Percentiles rank a stretch among this genome's conserved stretches.
These are phyloP conservation scores for Ceratocystis alfenasii DNA, from an alignment of 2,329 filamentous ascomycete genomes.

Conservation along the genomic window DNA sequence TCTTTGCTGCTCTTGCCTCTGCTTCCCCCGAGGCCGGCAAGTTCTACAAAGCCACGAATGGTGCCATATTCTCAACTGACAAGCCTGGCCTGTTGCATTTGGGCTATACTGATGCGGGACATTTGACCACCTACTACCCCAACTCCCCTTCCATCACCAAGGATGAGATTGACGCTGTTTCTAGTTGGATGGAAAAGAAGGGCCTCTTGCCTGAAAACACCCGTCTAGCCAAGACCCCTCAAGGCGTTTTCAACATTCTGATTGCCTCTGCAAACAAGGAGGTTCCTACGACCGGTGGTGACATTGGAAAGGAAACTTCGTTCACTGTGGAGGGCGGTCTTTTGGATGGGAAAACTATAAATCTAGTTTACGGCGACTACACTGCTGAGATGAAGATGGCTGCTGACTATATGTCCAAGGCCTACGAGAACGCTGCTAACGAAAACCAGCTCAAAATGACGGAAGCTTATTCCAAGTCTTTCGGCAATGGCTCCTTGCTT, in stretches of 20 bases:
- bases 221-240: slow-evolving; percentile 53
- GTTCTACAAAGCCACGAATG: slow-evolving; percentile 55
- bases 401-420: slow-evolving; percentile 53
- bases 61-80: slow-evolving; percentile 58
- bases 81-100: slow-evolving; percentile 58
- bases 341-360: slow-evolving; percentile 55
- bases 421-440: slow-evolving; percentile 58
- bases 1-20: slow-evolving; percentile 52
- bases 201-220: slow-evolving; percentile 66
- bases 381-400: slow-evolving; percentile 58
- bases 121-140: slow-evolving; percentile 74
- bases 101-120: slow-evolving; percentile 61
- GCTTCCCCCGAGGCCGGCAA: slow-evolving; percentile 48
- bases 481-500: slow-evolving; percentile 59
- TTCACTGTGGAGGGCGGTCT: slow-evolving; percentile 48
- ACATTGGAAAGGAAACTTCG: slow-evolving; percentile 53
- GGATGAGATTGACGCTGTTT: slow-evolving; percentile 59
- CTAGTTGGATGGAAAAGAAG: slow-evolving; percentile 61
- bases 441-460: slow-evolving; percentile 65
- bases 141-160: slow-evolving; percentile 63
- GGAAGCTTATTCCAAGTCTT: slow-evolving; percentile 61
- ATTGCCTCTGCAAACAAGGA: slow-evolving; percentile 56
- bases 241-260: slow-evolving; percentile 57
- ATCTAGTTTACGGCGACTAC: slow-evolving; percentile 64
- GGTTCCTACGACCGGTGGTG: slow-evolving; percentile 51